Conservation (phyloP, 2,329 filamentous ascomycete species). For the Claviceps sp. region DNA sequence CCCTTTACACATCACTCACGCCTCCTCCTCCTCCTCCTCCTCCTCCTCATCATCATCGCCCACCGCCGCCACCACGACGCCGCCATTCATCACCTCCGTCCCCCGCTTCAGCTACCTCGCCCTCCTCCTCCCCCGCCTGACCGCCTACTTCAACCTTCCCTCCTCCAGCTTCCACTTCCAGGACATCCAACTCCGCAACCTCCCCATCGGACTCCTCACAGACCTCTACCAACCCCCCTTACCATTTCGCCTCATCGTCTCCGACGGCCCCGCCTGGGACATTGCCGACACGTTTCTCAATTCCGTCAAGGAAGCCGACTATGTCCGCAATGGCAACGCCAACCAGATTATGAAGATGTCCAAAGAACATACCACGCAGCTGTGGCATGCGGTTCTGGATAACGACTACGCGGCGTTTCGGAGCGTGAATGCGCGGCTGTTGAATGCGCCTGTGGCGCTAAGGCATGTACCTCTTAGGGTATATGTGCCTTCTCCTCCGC, state of each 20-base stretch:
- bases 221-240: slow-evolving; percentile 42
- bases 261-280: slow-evolving; percentile 43
- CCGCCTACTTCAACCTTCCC: slow-evolving; percentile 36
- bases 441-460: slow-evolving; percentile 61
- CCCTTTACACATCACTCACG: slow-evolving; percentile 41
- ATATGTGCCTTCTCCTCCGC: slow-evolving; percentile 50
- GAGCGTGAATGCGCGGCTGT: slow-evolving; percentile 60
- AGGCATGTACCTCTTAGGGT: slow-evolving; percentile 77
- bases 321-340: slow-evolving; percentile 73
- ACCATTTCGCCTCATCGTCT: slow-evolving; percentile 42
- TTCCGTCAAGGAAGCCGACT: slow-evolving; percentile 64
- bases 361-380: slow-evolving; percentile 65
- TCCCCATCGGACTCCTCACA: slow-evolving; percentile 39
- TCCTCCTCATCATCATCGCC: background rate
- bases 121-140: slow-evolving; percentile 40
- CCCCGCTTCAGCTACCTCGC: slow-evolving; percentile 48
- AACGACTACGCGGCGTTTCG: slow-evolving; percentile 63
- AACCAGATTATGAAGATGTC: slow-evolving; percentile 83
- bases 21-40: slow-evolving; percentile 27
- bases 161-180: slow-evolving; percentile 48
- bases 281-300: slow-evolving; percentile 51
- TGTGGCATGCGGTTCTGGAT: slow-evolving; percentile 71
- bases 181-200: slow-evolving; percentile 37
- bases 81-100: slow-evolving; percentile 38
- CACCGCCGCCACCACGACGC: slow-evolving; percentile 14